Conservation (phyloP, 139 green algal species). For the Tetradesmus obliquus region DNA sequence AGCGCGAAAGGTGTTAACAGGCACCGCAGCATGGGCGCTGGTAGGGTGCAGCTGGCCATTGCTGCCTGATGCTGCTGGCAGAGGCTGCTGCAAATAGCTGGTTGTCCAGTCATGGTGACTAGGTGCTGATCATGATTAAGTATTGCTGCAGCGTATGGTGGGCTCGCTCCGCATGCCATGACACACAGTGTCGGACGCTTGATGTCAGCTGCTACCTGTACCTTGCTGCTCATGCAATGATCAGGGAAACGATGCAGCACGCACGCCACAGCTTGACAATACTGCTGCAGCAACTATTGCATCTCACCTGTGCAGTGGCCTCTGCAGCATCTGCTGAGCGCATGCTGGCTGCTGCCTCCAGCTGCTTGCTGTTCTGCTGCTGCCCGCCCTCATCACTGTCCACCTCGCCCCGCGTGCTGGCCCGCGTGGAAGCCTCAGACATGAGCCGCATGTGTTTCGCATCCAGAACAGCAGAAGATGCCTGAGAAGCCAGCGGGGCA, state of each 20-base stretch:
- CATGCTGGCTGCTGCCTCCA: neutral
- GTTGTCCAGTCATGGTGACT: too few species aligned
- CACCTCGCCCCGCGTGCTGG: neutral
- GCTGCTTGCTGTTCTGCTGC: conserved; percentile 28
- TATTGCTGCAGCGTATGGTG: too few species aligned
- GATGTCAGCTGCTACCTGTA: too few species aligned
- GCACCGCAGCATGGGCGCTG: too few species aligned
- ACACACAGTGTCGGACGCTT: too few species aligned
- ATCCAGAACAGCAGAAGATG: neutral
- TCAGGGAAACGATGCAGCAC: neutral
- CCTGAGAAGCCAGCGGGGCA: conserved; percentile 15
- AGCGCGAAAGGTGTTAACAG: too few species aligned
- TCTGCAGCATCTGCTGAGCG: neutral
- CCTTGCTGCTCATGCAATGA: neutral
- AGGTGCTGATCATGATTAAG: too few species aligned
- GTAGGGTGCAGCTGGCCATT: too few species aligned
- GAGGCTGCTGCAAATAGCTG: too few species aligned
- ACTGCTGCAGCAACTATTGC: neutral
- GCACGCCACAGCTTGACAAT: neutral
- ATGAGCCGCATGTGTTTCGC: neutral
- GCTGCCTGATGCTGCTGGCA: too few species aligned
- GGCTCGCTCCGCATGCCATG: too few species aligned
- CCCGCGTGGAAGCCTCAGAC: neutral
- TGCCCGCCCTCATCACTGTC: conserved; percentile 2
- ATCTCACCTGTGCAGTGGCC: conserved; percentile 10